These are phyloP conservation scores for Aspergillus sclerotiicarbonarius DNA, from an alignment of 495 filamentous ascomycete genomes.

Conservation along the genomic window DNA sequence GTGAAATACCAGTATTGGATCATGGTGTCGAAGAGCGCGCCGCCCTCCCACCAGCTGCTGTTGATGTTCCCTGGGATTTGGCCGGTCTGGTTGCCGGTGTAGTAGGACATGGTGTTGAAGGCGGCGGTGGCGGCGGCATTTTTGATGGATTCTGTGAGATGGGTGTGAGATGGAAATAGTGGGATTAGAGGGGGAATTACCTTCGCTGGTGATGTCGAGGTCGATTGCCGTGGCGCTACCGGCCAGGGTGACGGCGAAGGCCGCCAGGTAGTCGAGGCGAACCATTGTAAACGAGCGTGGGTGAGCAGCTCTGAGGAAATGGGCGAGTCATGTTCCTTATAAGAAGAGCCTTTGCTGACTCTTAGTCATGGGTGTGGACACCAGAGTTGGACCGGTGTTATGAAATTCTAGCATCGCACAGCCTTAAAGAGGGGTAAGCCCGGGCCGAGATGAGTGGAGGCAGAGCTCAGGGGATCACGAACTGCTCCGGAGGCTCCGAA, in stretches of 20 bases:
- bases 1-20: slow-evolving; percentile 80
- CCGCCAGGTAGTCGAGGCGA: neutral
- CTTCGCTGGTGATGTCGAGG: neutral
- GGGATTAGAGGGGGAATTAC: neutral
- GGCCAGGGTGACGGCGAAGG: neutral
- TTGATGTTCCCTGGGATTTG: slow-evolving; percentile 63
- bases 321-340: neutral
- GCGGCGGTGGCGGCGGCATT: slow-evolving; percentile 59
- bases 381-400: too few species aligned
- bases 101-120: slow-evolving; percentile 62
- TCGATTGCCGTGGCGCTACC: neutral
- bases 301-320: neutral
- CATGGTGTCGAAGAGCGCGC: slow-evolving; percentile 69
- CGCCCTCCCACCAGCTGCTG: slow-evolving; percentile 71
- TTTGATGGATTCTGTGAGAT: slow-evolving; percentile 59
- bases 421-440: too few species aligned
- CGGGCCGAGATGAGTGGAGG: too few species aligned
- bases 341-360: neutral
- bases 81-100: slow-evolving; percentile 59
- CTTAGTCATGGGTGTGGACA: too few species aligned
- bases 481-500: too few species aligned
- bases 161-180: too few species aligned
- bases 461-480: too few species aligned
- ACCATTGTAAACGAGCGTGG: neutral
- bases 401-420: too few species aligned